Base-by-base conservation (phyloP, 345 rosid species). In the Corchorus capsularis region DNA sequence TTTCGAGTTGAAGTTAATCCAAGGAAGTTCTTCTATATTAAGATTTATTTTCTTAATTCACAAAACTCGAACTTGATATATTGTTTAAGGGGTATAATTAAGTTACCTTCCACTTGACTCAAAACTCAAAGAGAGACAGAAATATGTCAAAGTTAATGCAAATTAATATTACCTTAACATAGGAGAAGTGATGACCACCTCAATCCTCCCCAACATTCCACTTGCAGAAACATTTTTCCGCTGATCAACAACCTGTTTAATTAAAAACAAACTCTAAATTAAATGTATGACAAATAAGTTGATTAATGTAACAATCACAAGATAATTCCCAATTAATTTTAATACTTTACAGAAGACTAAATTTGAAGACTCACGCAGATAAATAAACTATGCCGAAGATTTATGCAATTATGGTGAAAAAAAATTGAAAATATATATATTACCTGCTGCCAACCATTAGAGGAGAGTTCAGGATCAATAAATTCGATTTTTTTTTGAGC, bases 401-500 rank as follows among this genome's bases (percentile, higher is more conserved):
- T 60, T 27, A 47, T 11, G 27, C 43, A 39, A 39, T 39, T 39
- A 39, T 39, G 43, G 27, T 27, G 27, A 27, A 27, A 27, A 27
- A 27, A 27, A 27, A 27, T 27, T 27, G 27, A 27, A 27, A 27
- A 27, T 27, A 0, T 60, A 0, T 60, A 0, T 45, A 8, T 12
- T 45, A 90, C 98, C 89, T 94, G 98, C 62, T 89, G 83, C 97
- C 94, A 91, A 27, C 98, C 98, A 3, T 89, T 88, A 63, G 89
- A 85, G 43, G 97, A 89, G 41, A 94, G 92, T 53, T 85, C 87
- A 8, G 96, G 91, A 80, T 94, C 98, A 72, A 88, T 81, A 20
- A 82, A 80, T 10, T 84, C 84, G 20, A 87, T 85, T 10, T 92
- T 87, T 52, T 82, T 54, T 77, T 83, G 83, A n/a, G 83, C 83